Evolutionary conservation across 1,284 basidiomycete genomes (phyloP), one percentile per base, ranked within the genome.

Genomic region (Pascua guehoae): DNA sequence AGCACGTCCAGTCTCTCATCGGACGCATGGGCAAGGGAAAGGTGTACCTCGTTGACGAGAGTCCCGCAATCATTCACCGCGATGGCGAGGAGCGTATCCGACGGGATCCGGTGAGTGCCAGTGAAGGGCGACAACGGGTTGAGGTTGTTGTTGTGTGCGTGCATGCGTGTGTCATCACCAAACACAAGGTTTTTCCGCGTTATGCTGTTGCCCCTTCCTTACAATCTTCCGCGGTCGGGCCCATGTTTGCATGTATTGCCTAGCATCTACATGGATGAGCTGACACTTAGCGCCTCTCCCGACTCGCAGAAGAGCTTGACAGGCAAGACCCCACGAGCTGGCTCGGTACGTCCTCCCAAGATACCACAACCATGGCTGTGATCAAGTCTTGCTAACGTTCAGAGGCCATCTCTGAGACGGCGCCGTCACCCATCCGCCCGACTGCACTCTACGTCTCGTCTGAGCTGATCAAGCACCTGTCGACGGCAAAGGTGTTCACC

Each of bases 1-100:
- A 69, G 12, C 70, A 73, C 54, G 72, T 73, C 5, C 56, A 66
- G 54, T 48, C 53, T n/a, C 64, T 75, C 18, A 65, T 75, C 65
- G 67, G 67, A 2, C 57, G 73, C n/a, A 75, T 75, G 73, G 62
- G 66, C 2, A 61, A 64, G 52, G 68, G 68, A 14, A 75, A 75
- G 53, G 67, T 75, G 18, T 75, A 75, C 46, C 56, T 75, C 14
- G 57, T 70, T 44, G 73, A 75, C 16, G 72, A 75, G 58, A 68
- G 58, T 38, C 65, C 70, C 9, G 73, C 62, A 2, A 68, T 75
- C 46, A 47, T 74, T 8, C 67, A 70, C 61, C 52, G 65, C 37
- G 68, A 70, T 53, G 67, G 58, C 14, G 57, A 68, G 42, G 60
- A 61, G 43, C 61, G 68, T 24, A 57, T 70, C 24, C 45, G 60